Evolutionary conservation across 148 eudicot genomes (phyloP), one percentile per base, ranked within the genome.

Genomic region (Chenopodium berlandieri): DNA sequence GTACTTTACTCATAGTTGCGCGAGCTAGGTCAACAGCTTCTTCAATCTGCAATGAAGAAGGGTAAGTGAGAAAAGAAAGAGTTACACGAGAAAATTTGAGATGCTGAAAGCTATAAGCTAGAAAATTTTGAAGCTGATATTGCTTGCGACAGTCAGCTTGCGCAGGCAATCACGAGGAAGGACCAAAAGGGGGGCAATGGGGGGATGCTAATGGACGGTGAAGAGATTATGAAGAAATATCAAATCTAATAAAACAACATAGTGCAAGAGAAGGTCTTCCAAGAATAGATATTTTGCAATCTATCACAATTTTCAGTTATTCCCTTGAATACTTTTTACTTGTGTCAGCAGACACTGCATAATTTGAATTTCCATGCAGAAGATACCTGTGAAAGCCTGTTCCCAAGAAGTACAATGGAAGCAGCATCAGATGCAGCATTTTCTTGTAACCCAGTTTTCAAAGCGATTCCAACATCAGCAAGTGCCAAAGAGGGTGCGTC

Each of bases 381-480:
- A 60, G 47, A 76, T n/a, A 90, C 98, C 96, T 95, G 98, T 78
- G 96, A 93, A 81, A 95, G 89, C 80, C 86, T 87, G 85, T 95
- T 93, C 71, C 98, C 98, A 78, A 95, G 94, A 82, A 95, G 98
- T 63, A 95, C 91, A 69, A 95, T 89, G 37, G 98, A 93, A 83
- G 98, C 98, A 75, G 98, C 89, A 83, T 95, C 94, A 74, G 98
- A 95, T 62, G 98, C 98, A 88, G 97, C 98, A 88, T 90, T 95
- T 86, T 95, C 97, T 80, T 90, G 96, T 52, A 88, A 84, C 74
- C 86, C 97, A 84, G 90, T 89, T 89, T 86, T 93, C 89, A 95
- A 83, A 80, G 98, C 97, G 46, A 95, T 92, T 54, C 98, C 98
- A 71, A 95, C 98, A 86, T 95, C 96, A 54, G 98, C 98, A 81